Evolutionary conservation across 2,329 filamentous ascomycete genomes (phyloP).

Genomic region (Penicillium sp.): DNA sequence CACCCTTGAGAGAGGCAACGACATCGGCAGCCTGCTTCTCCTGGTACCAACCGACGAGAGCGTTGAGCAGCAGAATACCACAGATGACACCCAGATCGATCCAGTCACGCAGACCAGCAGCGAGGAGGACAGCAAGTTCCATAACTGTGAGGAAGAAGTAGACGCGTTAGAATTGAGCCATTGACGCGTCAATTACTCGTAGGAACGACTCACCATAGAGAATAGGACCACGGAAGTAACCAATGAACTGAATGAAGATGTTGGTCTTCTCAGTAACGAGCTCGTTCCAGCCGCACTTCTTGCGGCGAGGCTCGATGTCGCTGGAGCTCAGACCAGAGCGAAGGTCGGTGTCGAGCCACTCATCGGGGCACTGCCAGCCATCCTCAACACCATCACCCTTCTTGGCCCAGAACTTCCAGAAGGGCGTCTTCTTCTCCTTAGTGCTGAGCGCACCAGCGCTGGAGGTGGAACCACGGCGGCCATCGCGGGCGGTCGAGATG

Average conservation of each 20-base stretch:
- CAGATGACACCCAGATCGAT: constrained; percentile 77
- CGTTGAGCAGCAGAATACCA: constrained; percentile 74
- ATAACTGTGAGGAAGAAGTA: constrained; percentile 53
- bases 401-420: constrained; percentile 59
- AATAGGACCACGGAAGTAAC: constrained; percentile 75
- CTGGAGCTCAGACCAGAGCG: constrained; percentile 59
- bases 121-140: constrained; percentile 73
- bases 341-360: constrained; percentile 70
- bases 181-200: constrained; percentile 4
- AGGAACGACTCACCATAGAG: constrained; percentile 65
- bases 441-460: constrained; percentile 46
- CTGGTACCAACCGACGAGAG: constrained; percentile 76
- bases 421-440: constrained; percentile 53
- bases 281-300: constrained; percentile 70
- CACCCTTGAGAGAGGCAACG: constrained; percentile 72
- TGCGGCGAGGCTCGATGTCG: constrained; percentile 66
- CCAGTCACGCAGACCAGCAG: constrained; percentile 74
- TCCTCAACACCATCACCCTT: constrained; percentile 28
- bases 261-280: constrained; percentile 74
- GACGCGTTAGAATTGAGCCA: constrained; percentile 12
- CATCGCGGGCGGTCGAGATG: constrained; percentile 67
- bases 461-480: constrained; percentile 52
- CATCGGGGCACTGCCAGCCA: constrained; percentile 58
- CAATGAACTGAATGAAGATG: constrained; percentile 71
- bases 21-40: constrained; percentile 80